Conservation (phyloP, 768 basidiomycete species). For the Amanita phalloides region DNA sequence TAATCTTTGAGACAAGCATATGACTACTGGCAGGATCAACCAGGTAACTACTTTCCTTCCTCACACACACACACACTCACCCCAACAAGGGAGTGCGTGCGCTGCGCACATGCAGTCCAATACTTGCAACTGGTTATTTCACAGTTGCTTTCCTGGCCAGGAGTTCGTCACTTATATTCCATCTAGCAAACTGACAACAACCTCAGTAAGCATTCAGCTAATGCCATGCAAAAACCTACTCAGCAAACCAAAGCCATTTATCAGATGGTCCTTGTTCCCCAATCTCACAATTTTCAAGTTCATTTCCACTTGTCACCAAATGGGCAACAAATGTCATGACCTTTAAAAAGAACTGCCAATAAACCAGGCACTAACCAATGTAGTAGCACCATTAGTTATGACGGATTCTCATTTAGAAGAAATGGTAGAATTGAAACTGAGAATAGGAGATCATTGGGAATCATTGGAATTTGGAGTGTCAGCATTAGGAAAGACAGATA, state of each 20-base stretch:
- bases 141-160: not conserved
- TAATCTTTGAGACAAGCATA: slow-evolving; percentile 81
- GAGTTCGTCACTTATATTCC: not conserved
- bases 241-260: slow-evolving; percentile 4
- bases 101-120: slow-evolving; percentile 8
- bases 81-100: not conserved
- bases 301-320: slow-evolving; percentile 12
- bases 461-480: too few relatives aligned
- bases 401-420: slow-evolving; percentile 26
- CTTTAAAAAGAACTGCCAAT: slow-evolving; percentile 27
- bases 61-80: not conserved
- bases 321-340: slow-evolving; percentile 22
- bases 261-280: slow-evolving; percentile 19
- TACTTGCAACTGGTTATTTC: slow-evolving; percentile 2
- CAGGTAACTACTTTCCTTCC: slow-evolving; percentile 55
- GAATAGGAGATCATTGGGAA: too few relatives aligned
- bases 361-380: slow-evolving; percentile 12
- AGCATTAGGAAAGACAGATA: too few relatives aligned
- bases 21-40: slow-evolving; percentile 81
- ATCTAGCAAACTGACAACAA: not conserved
- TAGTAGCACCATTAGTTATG: not conserved
- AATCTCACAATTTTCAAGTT: slow-evolving; percentile 20
- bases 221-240: not conserved
- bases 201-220: not conserved
- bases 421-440: too few relatives aligned